Conservation (phyloP, 148 eudicot genomes). For the Camellia lanceoleosa region DNA sequence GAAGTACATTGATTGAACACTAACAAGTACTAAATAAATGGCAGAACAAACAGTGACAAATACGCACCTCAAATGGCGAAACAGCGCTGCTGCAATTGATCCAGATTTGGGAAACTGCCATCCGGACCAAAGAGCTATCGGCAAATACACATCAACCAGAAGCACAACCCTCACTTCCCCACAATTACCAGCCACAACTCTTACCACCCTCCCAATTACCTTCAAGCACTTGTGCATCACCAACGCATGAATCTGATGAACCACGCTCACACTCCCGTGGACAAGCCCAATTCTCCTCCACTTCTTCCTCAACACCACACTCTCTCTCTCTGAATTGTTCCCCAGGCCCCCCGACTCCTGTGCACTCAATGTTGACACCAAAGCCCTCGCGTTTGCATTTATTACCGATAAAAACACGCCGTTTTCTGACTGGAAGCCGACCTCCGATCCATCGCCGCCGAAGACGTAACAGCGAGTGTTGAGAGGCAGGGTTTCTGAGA, state of each 20-base stretch:
- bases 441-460: slow-evolving; percentile 26
- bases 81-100: slow-evolving; percentile 58
- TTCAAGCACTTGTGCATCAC: slow-evolving; percentile 50
- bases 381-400: neutral
- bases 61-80: slow-evolving; percentile 73
- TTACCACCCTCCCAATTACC: slow-evolving; percentile 34
- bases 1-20: neutral
- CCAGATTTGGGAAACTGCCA: slow-evolving; percentile 80
- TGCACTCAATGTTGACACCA: neutral
- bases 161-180: slow-evolving; percentile 51
- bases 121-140: slow-evolving; percentile 55
- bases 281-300: slow-evolving; percentile 41
- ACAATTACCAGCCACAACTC: slow-evolving; percentile 19
- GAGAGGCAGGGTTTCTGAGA: slow-evolving; percentile 32
- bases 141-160: slow-evolving; percentile 76
- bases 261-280: slow-evolving; percentile 52
- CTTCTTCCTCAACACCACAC: slow-evolving; percentile 29
- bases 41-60: neutral
- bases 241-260: slow-evolving; percentile 55
- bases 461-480: slow-evolving; percentile 31
- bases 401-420: slow-evolving; percentile 34
- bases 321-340: slow-evolving; percentile 16
- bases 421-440: slow-evolving; percentile 34
- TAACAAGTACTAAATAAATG: neutral
- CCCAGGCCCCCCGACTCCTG: neutral